Evolutionary conservation across 345 rosid species (phyloP).

Genomic region (Linum tenue): DNA sequence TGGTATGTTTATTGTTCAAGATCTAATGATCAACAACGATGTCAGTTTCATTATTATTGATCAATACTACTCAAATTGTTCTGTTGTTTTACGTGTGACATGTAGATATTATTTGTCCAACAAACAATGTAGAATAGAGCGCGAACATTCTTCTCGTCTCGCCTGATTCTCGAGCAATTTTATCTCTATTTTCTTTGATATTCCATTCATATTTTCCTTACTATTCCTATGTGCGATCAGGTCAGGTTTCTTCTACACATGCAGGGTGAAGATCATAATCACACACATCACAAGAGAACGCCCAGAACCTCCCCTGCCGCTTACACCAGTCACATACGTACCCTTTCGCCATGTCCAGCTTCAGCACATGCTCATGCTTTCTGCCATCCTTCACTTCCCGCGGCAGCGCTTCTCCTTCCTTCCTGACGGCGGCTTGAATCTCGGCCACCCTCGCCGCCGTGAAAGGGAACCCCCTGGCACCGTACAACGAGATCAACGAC

Average conservation of each 20-base stretch:
- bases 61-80: too few relatives aligned
- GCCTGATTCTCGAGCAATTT: too few relatives aligned
- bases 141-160: too few relatives aligned
- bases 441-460: slow-evolving; percentile 45
- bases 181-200: too few relatives aligned
- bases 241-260: slow-evolving; percentile 35
- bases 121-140: too few relatives aligned
- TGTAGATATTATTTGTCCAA: too few relatives aligned
- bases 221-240: too few relatives aligned
- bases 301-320: slow-evolving; percentile 64
- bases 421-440: slow-evolving; percentile 42
- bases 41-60: too few relatives aligned
- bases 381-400: slow-evolving; percentile 35
- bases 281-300: slow-evolving; percentile 61
- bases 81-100: too few relatives aligned
- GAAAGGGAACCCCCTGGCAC: slow-evolving; percentile 59
- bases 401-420: slow-evolving; percentile 59
- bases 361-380: slow-evolving; percentile 55
- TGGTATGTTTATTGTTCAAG: too few relatives aligned
- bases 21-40: too few relatives aligned
- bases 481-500: slow-evolving; percentile 46
- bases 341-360: slow-evolving; percentile 70
- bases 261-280: slow-evolving; percentile 76
- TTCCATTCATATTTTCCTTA: too few relatives aligned
- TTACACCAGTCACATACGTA: slow-evolving; percentile 60